These are phyloP conservation scores for Aspergillus cavernicola DNA, from an alignment of 495 filamentous ascomycete genomes.

Conservation along the genomic window DNA sequence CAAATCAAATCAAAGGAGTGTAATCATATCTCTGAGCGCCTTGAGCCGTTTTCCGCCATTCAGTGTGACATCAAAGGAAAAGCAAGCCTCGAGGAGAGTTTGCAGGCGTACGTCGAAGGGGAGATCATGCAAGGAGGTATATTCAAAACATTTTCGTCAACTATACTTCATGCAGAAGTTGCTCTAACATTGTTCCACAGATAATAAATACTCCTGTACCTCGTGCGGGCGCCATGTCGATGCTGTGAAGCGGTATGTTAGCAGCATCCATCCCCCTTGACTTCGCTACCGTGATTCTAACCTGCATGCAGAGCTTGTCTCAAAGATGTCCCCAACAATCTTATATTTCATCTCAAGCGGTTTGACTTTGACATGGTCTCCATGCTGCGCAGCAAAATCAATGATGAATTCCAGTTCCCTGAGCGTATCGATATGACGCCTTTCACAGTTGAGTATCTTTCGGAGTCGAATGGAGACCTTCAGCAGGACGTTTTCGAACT, in stretches of 20 bases:
- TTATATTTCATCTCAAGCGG: constrained; percentile 94
- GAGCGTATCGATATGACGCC: constrained; percentile 80
- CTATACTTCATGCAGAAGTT: not conserved
- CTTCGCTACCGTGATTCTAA: not conserved
- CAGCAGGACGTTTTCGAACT: constrained; percentile 79
- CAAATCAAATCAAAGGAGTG: constrained; percentile 96
- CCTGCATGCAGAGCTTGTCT: constrained; percentile 60
- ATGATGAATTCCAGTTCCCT: constrained; percentile 91
- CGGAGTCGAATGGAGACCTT: constrained; percentile 50
- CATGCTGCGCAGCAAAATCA: constrained; percentile 86
- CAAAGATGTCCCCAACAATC: constrained; percentile 88
- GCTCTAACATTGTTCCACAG: constrained; percentile 37
- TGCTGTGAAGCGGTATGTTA: constrained; percentile 76
- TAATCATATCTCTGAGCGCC: constrained; percentile 81
- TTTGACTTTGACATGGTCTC: constrained; percentile 92
- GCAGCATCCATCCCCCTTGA: not conserved
- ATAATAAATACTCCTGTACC: constrained; percentile 98
- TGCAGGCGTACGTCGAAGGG: constrained; percentile 90
- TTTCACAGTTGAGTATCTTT: constrained; percentile 85
- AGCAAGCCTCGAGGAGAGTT: constrained; percentile 72
- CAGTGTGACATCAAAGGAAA: constrained; percentile 98
- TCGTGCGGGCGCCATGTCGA: constrained; percentile 87
- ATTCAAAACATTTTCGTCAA: constrained; percentile 40
- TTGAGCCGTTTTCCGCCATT: constrained; percentile 91
- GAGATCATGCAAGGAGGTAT: constrained; percentile 84